Percentiles rank a stretch among this genome's conserved stretches.
Conservation (phyloP, 148 eudicot species). For the Silene latifolia region DNA sequence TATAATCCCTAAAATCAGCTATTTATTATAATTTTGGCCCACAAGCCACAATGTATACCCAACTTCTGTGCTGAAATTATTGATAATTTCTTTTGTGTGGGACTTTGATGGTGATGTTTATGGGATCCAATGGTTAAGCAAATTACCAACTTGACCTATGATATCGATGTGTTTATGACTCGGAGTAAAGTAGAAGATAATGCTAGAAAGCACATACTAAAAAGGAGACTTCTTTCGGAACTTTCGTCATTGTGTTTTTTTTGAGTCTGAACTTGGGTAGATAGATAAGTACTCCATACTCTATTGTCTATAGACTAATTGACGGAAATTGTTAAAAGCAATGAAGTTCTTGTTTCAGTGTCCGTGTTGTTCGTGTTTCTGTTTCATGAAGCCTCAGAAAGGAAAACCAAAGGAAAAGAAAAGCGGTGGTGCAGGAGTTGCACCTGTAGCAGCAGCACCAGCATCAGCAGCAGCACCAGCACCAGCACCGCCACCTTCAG, state of each 20-base stretch:
- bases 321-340: neutral
- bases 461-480: neutral
- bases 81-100: slow-evolving; percentile 9
- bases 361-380: slow-evolving; percentile 53
- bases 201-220: slow-evolving; percentile 10
- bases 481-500: slow-evolving; percentile 6
- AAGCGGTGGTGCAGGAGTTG: slow-evolving; percentile 21
- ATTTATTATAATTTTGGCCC: slow-evolving; percentile 20
- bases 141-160: slow-evolving; percentile 9
- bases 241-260: neutral
- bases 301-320: neutral
- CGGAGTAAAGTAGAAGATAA: slow-evolving; percentile 19
- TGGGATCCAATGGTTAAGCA: slow-evolving; percentile 43
- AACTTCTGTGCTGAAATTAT: slow-evolving; percentile 19
- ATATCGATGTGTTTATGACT: neutral
- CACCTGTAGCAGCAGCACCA: slow-evolving; percentile 20
- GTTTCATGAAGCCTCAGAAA: slow-evolving; percentile 49
- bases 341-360: slow-evolving; percentile 62
- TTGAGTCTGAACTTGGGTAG: neutral
- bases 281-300: neutral
- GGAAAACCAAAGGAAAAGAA: slow-evolving; percentile 36
- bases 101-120: slow-evolving; percentile 27
- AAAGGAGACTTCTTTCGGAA: neutral
- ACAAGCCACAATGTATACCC: slow-evolving; percentile 12
- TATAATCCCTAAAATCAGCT: slow-evolving; percentile 25